Percentiles rank a stretch among this genome's conserved stretches.
Evolutionary conservation across 1,284 basidiomycete genomes (phyloP).

Genomic region (Cystobasidium slooffiae): DNA sequence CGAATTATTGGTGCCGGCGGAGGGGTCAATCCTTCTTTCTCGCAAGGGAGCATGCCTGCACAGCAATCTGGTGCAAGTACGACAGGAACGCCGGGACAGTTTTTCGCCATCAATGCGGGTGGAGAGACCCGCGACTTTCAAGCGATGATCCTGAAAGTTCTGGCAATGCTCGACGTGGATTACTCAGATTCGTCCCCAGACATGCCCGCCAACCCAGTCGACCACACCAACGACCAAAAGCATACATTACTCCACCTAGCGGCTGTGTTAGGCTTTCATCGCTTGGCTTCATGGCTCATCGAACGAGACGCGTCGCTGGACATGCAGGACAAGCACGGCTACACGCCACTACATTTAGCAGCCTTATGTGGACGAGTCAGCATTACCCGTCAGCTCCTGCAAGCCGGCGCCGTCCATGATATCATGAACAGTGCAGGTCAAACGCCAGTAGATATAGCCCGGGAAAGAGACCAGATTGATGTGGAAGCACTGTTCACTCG

Average conservation of each 20-base stretch:
- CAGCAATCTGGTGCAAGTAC: background rate
- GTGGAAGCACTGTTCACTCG: slow-evolving; percentile 58
- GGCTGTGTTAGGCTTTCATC: slow-evolving; percentile 75
- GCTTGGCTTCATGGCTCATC: slow-evolving; percentile 74
- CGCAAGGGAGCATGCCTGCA: background rate
- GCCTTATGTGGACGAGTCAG: slow-evolving; percentile 69
- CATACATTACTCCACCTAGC: slow-evolving; percentile 74
- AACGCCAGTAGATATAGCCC: slow-evolving; percentile 76
- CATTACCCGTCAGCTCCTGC: slow-evolving; percentile 71
- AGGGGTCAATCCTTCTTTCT: background rate
- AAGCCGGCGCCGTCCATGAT: slow-evolving; percentile 77
- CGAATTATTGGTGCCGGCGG: slow-evolving; percentile 55
- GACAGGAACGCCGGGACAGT: background rate
- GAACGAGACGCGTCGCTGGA: slow-evolving; percentile 76
- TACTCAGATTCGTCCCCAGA: slow-evolving; percentile 56
- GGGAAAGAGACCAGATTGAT: slow-evolving; percentile 62
- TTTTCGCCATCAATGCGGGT: slow-evolving; percentile 30
- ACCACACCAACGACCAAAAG: slow-evolving; percentile 55
- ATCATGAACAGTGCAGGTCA: slow-evolving; percentile 76
- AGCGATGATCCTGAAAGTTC: slow-evolving; percentile 74
- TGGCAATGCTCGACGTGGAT: slow-evolving; percentile 69
- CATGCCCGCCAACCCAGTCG: slow-evolving; percentile 44
- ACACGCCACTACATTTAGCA: slow-evolving; percentile 86
- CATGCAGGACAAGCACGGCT: slow-evolving; percentile 84
- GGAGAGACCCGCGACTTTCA: slow-evolving; percentile 66